Evolutionary conservation across 805 yeast genomes (phyloP).

Genomic region (Groenewaldozyma tartarivorans): DNA sequence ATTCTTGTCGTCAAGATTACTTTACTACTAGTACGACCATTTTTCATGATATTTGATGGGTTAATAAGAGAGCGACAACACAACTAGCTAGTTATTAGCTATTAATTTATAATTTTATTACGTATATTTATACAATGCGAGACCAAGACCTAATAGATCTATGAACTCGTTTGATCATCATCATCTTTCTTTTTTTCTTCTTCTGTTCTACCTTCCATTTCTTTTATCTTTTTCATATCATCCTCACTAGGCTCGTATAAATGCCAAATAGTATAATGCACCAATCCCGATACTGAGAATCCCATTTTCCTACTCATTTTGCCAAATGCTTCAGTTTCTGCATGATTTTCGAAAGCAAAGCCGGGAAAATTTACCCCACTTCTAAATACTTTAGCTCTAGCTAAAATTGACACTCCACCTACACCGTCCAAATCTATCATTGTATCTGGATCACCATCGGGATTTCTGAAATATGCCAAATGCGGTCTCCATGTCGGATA

Average conservation of each 20-base stretch:
- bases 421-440: slow-evolving; percentile 90
- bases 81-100: too few relatives aligned
- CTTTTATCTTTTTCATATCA: slow-evolving; percentile 58
- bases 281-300: slow-evolving; percentile 75
- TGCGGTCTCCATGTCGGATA: slow-evolving; percentile 98
- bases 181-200: slow-evolving; percentile 16
- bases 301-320: slow-evolving; percentile 83
- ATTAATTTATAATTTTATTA: too few relatives aligned
- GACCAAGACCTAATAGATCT: slow-evolving; percentile 5
- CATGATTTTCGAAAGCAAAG: slow-evolving; percentile 87
- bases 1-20: too few relatives aligned
- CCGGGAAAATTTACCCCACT: slow-evolving; percentile 93
- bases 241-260: slow-evolving; percentile 92
- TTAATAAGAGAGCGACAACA: too few relatives aligned
- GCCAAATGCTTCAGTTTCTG: slow-evolving; percentile 96
- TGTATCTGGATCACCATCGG: slow-evolving; percentile 82
- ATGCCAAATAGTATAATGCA: slow-evolving; percentile 95
- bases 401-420: slow-evolving; percentile 89
- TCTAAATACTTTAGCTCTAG: slow-evolving; percentile 76
- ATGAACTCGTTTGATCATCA: slow-evolving; percentile 2
- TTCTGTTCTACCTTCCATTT: slow-evolving; percentile 23
- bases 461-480: slow-evolving; percentile 83
- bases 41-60: too few relatives aligned
- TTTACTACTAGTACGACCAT: too few relatives aligned
- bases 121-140: too few relatives aligned